A percentile compares a stretch with the other conserved stretches of the same genome.
Conservation (phyloP, 2,329 filamentous ascomycete genomes). For the Botrytis deweyae region DNA sequence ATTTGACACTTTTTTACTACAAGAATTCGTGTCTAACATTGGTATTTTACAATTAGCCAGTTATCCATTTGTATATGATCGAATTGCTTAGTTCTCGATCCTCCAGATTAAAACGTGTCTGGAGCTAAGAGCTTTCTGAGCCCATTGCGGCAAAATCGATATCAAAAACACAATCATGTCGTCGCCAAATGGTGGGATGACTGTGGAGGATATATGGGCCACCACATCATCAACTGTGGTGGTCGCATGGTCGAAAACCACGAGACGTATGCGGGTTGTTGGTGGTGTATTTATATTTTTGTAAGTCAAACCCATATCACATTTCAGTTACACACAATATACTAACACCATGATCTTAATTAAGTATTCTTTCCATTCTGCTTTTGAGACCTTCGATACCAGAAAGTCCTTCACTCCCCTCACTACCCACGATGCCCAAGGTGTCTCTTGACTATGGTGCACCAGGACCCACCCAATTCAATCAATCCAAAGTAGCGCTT, state of each 20-base stretch:
- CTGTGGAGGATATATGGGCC: constrained; percentile 37
- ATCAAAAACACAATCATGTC: constrained; percentile 25
- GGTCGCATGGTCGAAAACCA: constrained; percentile 36
- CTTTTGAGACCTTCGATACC: constrained; percentile 33
- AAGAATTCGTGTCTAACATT: not conserved
- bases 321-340: not conserved
- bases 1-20: not conserved
- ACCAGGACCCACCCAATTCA: constrained; percentile 15
- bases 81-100: not conserved
- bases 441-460: constrained; percentile 22
- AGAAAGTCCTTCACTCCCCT: constrained; percentile 24
- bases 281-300: constrained; percentile 33
- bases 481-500: constrained; percentile 45
- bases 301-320: constrained; percentile 26
- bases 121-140: not conserved
- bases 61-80: not conserved
- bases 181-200: constrained; percentile 31
- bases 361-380: constrained; percentile 31
- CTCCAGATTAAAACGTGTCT: not conserved
- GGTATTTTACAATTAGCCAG: no score
- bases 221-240: constrained; percentile 28
- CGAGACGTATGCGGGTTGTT: constrained; percentile 34
- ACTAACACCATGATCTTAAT: constrained; percentile 7
- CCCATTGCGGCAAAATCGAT: constrained; percentile 7
- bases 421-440: constrained; percentile 22